Evolutionary conservation across 352 stramenopile genomes (phyloP).

Genomic region (Phytophthora gonapodyides): DNA sequence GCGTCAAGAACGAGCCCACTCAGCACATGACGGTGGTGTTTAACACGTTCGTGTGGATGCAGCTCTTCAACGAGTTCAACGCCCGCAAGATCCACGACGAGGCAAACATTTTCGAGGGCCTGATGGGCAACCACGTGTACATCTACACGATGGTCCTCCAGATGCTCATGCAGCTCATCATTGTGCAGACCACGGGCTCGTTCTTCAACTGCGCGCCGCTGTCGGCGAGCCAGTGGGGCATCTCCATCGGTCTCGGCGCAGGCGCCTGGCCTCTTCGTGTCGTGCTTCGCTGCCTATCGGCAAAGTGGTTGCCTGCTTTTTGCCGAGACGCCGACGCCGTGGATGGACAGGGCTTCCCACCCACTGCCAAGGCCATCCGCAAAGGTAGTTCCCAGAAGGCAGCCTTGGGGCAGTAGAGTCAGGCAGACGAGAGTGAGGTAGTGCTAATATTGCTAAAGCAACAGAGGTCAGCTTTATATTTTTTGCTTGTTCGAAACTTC

Average conservation of each 20-base stretch:
- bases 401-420: constrained; percentile 29
- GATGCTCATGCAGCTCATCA: constrained; percentile 92
- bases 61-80: constrained; percentile 93
- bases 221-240: constrained; percentile 49
- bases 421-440: constrained; percentile 20
- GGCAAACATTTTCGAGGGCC: constrained; percentile 94
- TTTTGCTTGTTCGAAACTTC: constrained; percentile 1
- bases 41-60: constrained; percentile 98
- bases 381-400: constrained; percentile 42
- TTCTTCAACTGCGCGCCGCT: constrained; percentile 72
- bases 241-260: constrained; percentile 59
- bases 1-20: constrained; percentile 53
- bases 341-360: constrained; percentile 35
- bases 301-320: constrained; percentile 67
- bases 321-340: constrained; percentile 57
- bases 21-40: constrained; percentile 97
- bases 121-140: constrained; percentile 93
- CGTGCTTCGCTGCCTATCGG: constrained; percentile 51
- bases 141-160: constrained; percentile 91
- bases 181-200: constrained; percentile 93
- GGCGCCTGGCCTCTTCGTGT: constrained; percentile 56
- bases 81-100: constrained; percentile 85
- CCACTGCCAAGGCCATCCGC: constrained; percentile 35
- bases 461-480: constrained; percentile 30
- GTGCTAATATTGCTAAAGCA: constrained; percentile 15